Base-by-base conservation (phyloP, 441 rosid species). In the Erodium texanum region DNA sequence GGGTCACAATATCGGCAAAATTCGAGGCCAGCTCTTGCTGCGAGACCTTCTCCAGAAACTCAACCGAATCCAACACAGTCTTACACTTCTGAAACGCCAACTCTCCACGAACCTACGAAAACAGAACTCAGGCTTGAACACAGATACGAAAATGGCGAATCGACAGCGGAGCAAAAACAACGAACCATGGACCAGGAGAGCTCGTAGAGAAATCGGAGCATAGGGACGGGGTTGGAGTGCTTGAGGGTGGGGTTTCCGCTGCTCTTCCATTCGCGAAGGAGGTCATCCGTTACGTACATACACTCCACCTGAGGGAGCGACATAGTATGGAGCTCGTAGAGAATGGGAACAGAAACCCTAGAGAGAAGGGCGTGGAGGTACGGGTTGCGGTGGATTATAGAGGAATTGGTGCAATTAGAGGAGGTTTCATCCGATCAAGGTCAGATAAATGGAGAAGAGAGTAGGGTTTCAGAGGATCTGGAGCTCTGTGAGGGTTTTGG, bases 131-230 rank as follows among this genome's bases (percentile, higher is more conserved):
- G 20, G 24, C 15, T 34, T 16, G 50, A 12, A 64, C 18, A 32
- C 59, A 38, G 9, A 19, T 9, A 73, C 36, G 66, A 11, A 64
- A 50, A 45, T 11, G 29, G 59, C 43, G 20, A 22, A 22, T 27
- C 11, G 52, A 24, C 8, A 23, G 38, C 4, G 15, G 14, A 65
- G 67, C 19, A 52, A 50, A 65, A 59, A 70, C 43, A 43, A 65
- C 64, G 61, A 81, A 95, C 98, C 96, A 82, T 67, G 74, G 79
- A 67, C 83, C 83, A 88, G 82, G 92, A 88, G 72, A 89, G 87
- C 88, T 96, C 99, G 81, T 84, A 93, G 70, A 93, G 89, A 81
- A 96, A 96, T 65, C 97, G 98, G 65, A 89, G 92, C 84, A 80
- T 54, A 70, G 90, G 87, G 2, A 90, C 96, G 24, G 96, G 88